phyloP scores from a whole-genome alignment of 164 flowering plant species.

The Umbellularia californica region DNA sequence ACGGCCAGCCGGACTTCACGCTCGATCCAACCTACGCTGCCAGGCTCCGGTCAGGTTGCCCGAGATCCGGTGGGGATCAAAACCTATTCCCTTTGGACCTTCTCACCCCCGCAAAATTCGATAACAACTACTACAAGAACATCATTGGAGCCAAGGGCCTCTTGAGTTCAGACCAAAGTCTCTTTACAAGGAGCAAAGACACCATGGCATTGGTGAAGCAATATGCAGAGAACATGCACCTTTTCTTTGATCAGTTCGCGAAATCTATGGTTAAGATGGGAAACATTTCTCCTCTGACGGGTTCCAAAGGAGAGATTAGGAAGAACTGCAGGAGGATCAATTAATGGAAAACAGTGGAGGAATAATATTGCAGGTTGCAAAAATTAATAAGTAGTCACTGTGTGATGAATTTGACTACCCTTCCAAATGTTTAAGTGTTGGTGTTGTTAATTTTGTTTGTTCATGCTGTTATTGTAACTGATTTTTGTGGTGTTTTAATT shows the following conservation, averaged over 20 bases:
- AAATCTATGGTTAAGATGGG: constrained; percentile 90
- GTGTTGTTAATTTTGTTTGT: too few relatives aligned
- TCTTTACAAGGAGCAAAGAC: constrained; percentile 43
- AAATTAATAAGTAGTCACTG: too few relatives aligned
- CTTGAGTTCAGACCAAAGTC: constrained; percentile 71
- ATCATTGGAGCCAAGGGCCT: constrained; percentile 66
- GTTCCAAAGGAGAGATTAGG: constrained; percentile 76
- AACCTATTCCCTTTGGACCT: constrained; percentile 74
- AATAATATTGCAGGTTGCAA: too few relatives aligned
- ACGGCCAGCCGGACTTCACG: constrained; percentile 59
- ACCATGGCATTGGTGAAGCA: constrained; percentile 63
- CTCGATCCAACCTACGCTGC: constrained; percentile 67
- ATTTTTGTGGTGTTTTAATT: too few relatives aligned
- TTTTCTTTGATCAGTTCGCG: constrained; percentile 83
- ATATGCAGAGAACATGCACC: constrained; percentile 54
- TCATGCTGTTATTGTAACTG: too few relatives aligned
- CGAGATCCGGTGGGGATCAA: constrained; percentile 87
- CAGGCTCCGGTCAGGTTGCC: constrained; percentile 57
- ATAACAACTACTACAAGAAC: constrained; percentile 85
- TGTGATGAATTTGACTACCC: too few relatives aligned
- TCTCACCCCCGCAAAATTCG: constrained; percentile 60
- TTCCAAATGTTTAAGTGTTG: too few relatives aligned
- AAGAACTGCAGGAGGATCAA: constrained; percentile 77
- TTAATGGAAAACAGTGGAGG: too few relatives aligned
- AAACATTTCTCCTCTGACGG: constrained; percentile 76